Evolutionary conservation across 441 rosid genomes (phyloP), one percentile per base, ranked within the genome.

Genomic region (Metrosideros polymorpha): DNA sequence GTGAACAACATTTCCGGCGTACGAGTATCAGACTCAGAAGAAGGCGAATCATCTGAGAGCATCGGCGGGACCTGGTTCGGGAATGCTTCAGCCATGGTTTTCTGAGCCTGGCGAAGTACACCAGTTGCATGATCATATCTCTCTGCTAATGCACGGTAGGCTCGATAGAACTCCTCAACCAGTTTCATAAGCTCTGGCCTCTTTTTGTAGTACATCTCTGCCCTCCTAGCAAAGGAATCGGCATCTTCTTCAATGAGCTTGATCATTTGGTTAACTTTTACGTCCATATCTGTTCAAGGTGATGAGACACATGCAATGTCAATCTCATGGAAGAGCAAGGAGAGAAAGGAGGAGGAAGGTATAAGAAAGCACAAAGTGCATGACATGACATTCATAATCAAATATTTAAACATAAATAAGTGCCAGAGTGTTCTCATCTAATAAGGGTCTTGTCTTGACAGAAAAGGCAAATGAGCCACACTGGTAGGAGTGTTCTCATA

Each of bases 161-260:
- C 99, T 89, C 99, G 91, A 89, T 96, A 97, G 87, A 97, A 96
- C 91, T 97, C 99, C 92, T 97, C 99, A 9, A 98, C 99, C 94
- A 98, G 83, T 91, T 98, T 96, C 99, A 95, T 94, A 82, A 98
- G 95, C 90, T 98, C 99, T 30, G 99, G 99, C 51, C 99, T 96
- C 91, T 97, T 94, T 93, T 95, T 96, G 86, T 96, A 97, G 86
- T 96, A 97, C 99, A 98, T 96, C 87, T 98, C 99, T 45, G 99
- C 99, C 91, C 99, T 92, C 90, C 97, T 93, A 82, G 99, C 99
- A 90, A 98, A 98, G 19, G 99, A 96, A 89, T 98, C 99, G 66
- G 99, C 99, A 92, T 98, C 99, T 91, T 97, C 98, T 93, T 98
- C 99, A 45, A 97, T 92, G 88, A 98, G 95, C 91, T 94, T 98